These are phyloP conservation scores for Cadophora malorum DNA, from an alignment of 2,329 filamentous ascomycete genomes.

Conservation along the genomic window DNA sequence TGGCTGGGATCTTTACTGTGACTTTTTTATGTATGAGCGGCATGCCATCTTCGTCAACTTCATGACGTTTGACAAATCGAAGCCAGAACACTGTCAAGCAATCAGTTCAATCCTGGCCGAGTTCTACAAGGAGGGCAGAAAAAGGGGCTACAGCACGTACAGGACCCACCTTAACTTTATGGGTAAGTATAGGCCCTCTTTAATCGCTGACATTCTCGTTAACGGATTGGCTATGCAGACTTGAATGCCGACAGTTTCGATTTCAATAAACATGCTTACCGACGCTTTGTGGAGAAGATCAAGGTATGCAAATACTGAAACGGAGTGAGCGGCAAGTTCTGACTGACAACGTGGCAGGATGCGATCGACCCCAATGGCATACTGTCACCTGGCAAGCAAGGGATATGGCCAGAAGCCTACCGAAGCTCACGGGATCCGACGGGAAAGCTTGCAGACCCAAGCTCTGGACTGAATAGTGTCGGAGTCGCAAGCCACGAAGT, in stretches of 20 bases:
- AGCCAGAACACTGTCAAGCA: constrained; percentile 47
- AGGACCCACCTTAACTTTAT: constrained; percentile 49
- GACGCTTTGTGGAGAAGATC: not conserved
- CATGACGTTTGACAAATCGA: constrained; percentile 55
- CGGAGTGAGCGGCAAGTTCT: not conserved
- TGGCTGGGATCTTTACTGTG: constrained; percentile 52
- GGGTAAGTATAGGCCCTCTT: constrained; percentile 42
- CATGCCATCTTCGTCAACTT: constrained; percentile 56
- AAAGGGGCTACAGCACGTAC: constrained; percentile 45
- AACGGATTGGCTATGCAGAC: not conserved
- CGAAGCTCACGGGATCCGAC: not conserved
- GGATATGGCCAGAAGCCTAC: not conserved
- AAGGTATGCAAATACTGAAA: not conserved
- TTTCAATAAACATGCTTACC: not conserved
- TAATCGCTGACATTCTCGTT: not conserved
- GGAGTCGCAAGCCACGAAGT: not conserved
- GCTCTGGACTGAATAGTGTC: not conserved
- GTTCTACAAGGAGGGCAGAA: constrained; percentile 46
- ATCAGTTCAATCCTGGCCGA: constrained; percentile 47
- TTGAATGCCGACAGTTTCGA: not conserved
- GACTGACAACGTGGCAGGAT: not conserved
- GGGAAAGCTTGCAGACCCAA: not conserved
- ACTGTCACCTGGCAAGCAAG: not conserved
- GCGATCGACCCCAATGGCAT: not conserved
- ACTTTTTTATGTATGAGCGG: constrained; percentile 56